phyloP scores from a whole-genome alignment of 2,329 filamentous ascomycete species.

The Aspergillus glaucus region DNA sequence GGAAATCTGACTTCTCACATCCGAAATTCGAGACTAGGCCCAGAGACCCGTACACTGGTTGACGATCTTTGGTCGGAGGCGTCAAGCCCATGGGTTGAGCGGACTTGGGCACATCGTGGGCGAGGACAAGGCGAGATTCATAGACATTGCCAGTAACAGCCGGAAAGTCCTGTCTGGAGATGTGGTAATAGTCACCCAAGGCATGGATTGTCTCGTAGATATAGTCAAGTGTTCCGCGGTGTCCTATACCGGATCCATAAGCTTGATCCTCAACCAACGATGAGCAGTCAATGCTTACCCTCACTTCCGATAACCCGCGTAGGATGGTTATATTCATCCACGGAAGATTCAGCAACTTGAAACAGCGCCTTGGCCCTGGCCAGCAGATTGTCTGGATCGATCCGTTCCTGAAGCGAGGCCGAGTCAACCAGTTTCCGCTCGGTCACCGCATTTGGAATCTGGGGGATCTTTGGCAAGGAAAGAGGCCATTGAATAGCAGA shows the following conservation, averaged over 20 bases:
- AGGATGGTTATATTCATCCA: constrained; percentile 59
- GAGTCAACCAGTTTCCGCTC: constrained; percentile 43
- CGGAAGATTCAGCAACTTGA: constrained; percentile 53
- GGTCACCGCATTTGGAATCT: constrained; percentile 12
- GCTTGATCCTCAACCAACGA: background rate
- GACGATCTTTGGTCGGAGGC: constrained; percentile 36
- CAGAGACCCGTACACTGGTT: constrained; percentile 48
- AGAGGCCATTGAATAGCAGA: constrained; percentile 16
- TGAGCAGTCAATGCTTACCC: constrained; percentile 35
- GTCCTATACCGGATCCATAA: constrained; percentile 36
- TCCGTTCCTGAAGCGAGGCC: constrained; percentile 35
- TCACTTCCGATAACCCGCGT: constrained; percentile 65
- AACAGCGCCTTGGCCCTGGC: constrained; percentile 56
- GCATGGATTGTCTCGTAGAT: constrained; percentile 49
- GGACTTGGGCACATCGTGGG: constrained; percentile 46
- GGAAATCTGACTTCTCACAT: constrained; percentile 60
- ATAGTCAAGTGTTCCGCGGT: constrained; percentile 57
- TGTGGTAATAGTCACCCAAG: constrained; percentile 25
- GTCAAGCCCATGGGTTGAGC: constrained; percentile 59
- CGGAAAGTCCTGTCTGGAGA: constrained; percentile 52
- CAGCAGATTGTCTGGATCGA: constrained; percentile 52
- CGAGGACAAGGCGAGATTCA: constrained; percentile 55
- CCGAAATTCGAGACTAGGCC: constrained; percentile 59
- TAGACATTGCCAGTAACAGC: constrained; percentile 55
- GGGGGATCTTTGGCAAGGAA: constrained; percentile 2